phyloP scores from a whole-genome alignment of 768 basidiomycete genomes.

The Pleurotus salmoneostramineus region DNA sequence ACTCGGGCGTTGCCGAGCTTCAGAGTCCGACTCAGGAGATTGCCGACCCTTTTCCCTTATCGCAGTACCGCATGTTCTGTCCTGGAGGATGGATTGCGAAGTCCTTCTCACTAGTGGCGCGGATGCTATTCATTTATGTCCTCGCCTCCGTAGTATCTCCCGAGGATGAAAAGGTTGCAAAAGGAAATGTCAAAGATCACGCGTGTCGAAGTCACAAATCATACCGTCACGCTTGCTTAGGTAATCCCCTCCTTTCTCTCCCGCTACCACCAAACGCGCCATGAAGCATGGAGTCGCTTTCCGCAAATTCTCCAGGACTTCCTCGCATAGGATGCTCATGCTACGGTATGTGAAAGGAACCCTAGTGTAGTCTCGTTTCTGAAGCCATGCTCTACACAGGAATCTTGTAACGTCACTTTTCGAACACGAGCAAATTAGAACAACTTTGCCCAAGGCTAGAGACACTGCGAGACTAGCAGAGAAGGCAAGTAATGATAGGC shows the following conservation, averaged over 20 bases:
- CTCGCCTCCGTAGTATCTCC: background rate
- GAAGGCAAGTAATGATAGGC: constrained; percentile 48
- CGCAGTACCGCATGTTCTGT: no score
- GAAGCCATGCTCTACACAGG: constrained; percentile 31
- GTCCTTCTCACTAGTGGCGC: no score
- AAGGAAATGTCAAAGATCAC: no score
- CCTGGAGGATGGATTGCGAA: no score
- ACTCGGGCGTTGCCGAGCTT: constrained; percentile 3
- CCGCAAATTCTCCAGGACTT: constrained; percentile 87
- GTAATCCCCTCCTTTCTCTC: constrained; percentile 12
- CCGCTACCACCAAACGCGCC: constrained; percentile 11
- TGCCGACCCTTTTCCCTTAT: background rate
- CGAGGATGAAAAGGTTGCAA: background rate
- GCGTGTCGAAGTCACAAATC: background rate
- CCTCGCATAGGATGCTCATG: constrained; percentile 91
- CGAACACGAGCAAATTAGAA: constrained; percentile 93
- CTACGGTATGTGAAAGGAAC: constrained; percentile 77
- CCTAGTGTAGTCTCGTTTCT: no score
- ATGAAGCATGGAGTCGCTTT: constrained; percentile 97
- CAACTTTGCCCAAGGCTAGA: constrained; percentile 92
- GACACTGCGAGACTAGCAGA: constrained; percentile 90
- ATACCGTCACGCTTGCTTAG: background rate
- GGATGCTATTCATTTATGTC: background rate
- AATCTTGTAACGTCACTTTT: constrained; percentile 93
- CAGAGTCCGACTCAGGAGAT: constrained; percentile 1